These are phyloP conservation scores for Dalbergia cochinchinensis DNA, from an alignment of 306 rosid genomes.

Conservation along the genomic window DNA sequence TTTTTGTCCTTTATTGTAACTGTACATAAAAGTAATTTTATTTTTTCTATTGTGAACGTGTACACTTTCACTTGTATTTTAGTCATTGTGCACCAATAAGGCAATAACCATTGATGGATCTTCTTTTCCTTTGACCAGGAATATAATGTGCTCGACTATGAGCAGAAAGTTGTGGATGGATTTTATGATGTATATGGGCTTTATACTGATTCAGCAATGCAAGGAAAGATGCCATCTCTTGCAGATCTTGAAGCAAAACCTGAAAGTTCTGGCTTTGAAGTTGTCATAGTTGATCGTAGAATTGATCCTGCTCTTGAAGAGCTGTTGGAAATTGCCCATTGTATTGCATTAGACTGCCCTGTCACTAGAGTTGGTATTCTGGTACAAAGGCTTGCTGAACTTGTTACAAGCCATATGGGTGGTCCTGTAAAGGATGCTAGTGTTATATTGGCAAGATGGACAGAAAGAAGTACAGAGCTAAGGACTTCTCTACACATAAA, in stretches of 20 bases:
- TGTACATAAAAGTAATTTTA: background rate
- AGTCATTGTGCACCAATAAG: slow-evolving; percentile 25
- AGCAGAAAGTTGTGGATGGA: slow-evolving; percentile 89
- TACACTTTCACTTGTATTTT: slow-evolving; percentile 14
- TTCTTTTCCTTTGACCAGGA: slow-evolving; percentile 64
- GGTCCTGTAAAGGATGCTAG: slow-evolving; percentile 97
- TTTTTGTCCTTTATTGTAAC: slow-evolving; percentile 16
- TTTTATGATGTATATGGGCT: slow-evolving; percentile 86
- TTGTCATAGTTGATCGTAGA: slow-evolving; percentile 76
- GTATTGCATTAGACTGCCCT: slow-evolving; percentile 89
- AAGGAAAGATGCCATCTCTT: slow-evolving; percentile 92
- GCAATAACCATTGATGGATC: slow-evolving; percentile 17
- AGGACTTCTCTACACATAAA: slow-evolving; percentile 81
- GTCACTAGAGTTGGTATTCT: slow-evolving; percentile 64
- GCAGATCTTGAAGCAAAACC: slow-evolving; percentile 76
- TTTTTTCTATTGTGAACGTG: background rate
- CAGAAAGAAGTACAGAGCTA: slow-evolving; percentile 83
- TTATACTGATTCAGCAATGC: slow-evolving; percentile 69
- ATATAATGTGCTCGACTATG: slow-evolving; percentile 89
- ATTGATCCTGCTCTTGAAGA: slow-evolving; percentile 85
- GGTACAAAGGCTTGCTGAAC: slow-evolving; percentile 94
- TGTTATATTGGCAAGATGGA: slow-evolving; percentile 82
- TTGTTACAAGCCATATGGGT: slow-evolving; percentile 88
- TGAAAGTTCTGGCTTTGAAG: slow-evolving; percentile 79
- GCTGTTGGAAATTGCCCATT: slow-evolving; percentile 88